Percentiles rank a stretch among this genome's conserved stretches.
These are phyloP conservation scores for Astrocystis sublimbata DNA, from an alignment of 495 filamentous ascomycete species.

Conservation along the genomic window DNA sequence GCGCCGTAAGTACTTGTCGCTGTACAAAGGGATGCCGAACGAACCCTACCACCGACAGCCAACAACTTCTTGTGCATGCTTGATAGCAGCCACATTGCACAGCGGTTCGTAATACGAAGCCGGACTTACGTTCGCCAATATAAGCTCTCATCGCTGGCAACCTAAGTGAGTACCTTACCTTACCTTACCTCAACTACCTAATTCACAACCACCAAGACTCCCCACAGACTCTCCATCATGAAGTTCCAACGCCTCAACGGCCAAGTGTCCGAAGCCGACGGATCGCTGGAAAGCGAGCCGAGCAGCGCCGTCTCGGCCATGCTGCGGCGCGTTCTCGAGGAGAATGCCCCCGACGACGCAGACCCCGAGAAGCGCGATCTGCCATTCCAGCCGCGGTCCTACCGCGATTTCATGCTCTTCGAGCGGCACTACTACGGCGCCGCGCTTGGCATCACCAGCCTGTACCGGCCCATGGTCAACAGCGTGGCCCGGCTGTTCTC, in stretches of 20 bases:
- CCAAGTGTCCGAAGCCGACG: not conserved
- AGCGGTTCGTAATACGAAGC: too few species aligned
- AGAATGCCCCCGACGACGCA: conserved; percentile 5
- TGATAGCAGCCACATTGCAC: too few species aligned
- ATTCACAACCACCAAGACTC: too few species aligned
- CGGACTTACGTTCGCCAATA: too few species aligned
- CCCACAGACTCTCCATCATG: too few species aligned
- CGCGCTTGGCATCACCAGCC: conserved; percentile 18
- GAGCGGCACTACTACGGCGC: conserved; percentile 19
- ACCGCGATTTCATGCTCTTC: conserved; percentile 23
- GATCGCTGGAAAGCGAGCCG: not conserved
- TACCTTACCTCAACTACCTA: too few species aligned
- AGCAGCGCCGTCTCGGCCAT: not conserved
- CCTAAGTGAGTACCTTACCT: too few species aligned
- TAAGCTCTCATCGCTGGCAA: too few species aligned
- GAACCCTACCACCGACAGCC: too few species aligned
- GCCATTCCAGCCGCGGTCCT: conserved; percentile 20
- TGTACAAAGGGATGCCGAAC: too few species aligned
- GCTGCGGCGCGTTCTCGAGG: conserved; percentile 11
- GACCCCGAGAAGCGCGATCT: conserved; percentile 10
- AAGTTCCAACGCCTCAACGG: conserved; percentile 9
- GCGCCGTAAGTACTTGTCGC: too few species aligned
- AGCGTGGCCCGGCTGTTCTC: conserved; percentile 4
- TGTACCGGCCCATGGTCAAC: conserved; percentile 6
- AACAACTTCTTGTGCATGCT: too few species aligned